Percentiles rank a stretch among this genome's conserved stretches.
These are phyloP conservation scores for Waltergamsia citrina DNA, from an alignment of 2,329 filamentous ascomycete species.

Conservation along the genomic window DNA sequence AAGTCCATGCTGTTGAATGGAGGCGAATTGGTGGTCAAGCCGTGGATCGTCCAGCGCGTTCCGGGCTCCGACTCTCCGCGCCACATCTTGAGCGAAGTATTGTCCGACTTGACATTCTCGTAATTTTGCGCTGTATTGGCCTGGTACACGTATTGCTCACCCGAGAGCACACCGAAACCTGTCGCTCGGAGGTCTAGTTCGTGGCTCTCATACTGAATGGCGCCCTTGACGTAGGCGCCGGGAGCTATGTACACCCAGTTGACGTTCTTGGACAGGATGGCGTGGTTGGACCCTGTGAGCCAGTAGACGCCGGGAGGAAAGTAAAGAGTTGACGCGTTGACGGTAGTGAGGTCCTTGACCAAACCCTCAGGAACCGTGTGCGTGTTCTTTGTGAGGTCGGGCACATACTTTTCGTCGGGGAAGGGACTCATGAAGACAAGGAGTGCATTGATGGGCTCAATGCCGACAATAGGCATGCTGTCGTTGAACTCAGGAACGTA, in stretches of 20 bases:
- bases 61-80: constrained; percentile 9
- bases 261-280: constrained; percentile 7
- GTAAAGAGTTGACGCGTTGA: constrained; percentile 12
- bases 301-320: constrained; percentile 21
- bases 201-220: constrained; percentile 18
- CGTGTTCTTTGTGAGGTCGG: constrained; percentile 4
- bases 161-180: constrained; percentile 23
- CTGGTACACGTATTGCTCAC: constrained; percentile 26
- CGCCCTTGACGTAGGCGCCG: constrained; percentile 26
- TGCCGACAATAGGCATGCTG: constrained; percentile 12
- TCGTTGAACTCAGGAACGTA: constrained; percentile 11
- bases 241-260: constrained; percentile 17
- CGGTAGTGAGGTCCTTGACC: constrained; percentile 6
- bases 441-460: constrained; percentile 17
- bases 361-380: constrained; percentile 6
- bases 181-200: constrained; percentile 16
- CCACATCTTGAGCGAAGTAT: constrained; percentile 19
- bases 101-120: constrained; percentile 15
- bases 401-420: constrained; percentile 8
- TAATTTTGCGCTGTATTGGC: constrained; percentile 20
- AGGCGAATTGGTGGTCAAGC: constrained; percentile 19
- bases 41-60: constrained; percentile 14
- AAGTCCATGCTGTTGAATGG: constrained; percentile 27
- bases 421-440: constrained; percentile 21
- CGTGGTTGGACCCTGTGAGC: constrained; percentile 13